Percentiles rank a stretch among this genome's conserved stretches.
These are phyloP conservation scores for Acacia confusa DNA, from an alignment of 306 rosid genomes.

Conservation along the genomic window DNA sequence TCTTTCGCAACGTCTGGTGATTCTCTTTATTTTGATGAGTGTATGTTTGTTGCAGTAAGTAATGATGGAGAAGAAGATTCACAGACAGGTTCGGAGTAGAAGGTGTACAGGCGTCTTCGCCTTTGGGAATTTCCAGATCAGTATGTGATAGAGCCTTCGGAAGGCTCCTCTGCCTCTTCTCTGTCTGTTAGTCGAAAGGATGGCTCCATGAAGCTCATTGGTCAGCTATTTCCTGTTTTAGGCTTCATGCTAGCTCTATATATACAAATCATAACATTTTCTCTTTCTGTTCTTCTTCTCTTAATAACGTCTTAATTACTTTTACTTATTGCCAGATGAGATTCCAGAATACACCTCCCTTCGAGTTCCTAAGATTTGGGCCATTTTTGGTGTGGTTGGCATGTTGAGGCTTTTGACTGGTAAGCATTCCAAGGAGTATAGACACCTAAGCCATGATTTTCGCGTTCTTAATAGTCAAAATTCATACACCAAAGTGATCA, in stretches of 20 bases:
- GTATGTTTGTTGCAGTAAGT: too few species aligned
- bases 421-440: constrained; percentile 14
- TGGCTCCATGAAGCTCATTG: constrained; percentile 68
- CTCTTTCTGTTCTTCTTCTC: not conserved
- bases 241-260: too few species aligned
- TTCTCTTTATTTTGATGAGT: too few species aligned
- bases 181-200: constrained; percentile 62
- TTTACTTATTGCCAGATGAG: constrained; percentile 39
- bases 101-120: constrained; percentile 64
- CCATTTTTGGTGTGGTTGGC: constrained; percentile 76
- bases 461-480: constrained; percentile 14
- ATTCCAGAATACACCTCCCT: constrained; percentile 62
- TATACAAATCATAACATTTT: not conserved
- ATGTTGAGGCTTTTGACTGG: constrained; percentile 79
- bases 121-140: constrained; percentile 80
- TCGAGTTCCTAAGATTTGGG: constrained; percentile 67
- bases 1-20: constrained; percentile 17
- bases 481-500: not conserved
- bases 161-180: constrained; percentile 63
- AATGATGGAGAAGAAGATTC: constrained; percentile 71
- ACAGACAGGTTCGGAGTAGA: constrained; percentile 32
- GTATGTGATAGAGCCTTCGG: constrained; percentile 73
- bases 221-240: constrained; percentile 32
- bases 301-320: too few species aligned
- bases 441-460: too few species aligned